Base-by-base conservation (phyloP, 768 basidiomycete genomes). In the Russula foetens region DNA sequence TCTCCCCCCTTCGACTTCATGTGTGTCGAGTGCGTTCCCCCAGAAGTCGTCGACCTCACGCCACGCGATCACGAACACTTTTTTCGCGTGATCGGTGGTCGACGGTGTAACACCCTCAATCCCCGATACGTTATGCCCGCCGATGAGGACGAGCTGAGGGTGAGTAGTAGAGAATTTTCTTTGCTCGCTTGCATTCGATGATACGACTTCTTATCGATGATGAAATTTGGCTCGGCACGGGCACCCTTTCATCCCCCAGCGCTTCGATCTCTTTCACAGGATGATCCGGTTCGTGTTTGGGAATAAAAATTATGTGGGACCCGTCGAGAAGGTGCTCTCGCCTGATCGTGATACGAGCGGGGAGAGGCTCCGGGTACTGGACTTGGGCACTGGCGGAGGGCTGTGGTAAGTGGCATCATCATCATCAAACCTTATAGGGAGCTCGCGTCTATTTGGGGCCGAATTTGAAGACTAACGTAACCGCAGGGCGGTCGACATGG, bases 381-480 rank as follows among this genome's bases (percentile, higher is more conserved):
- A 88, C 72, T 74, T 88, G 61, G 86, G 86, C 19, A 88, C 86
- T 1, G 86, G 86, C 24, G 78, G 78, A 4, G 86, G 86, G 5
- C 70, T 72, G 38, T 88, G 86, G 85, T 85, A 60, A 62, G 75
- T n/a, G 29, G 21, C n/a, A n/a, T n/a, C n/a, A n/a, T n/a, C n/a
- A n/a, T n/a, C n/a, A 56, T 60, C 35, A 26, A 60, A 39, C 45
- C 41, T 56, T 54, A 39, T 53, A 28, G 2, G 9, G 28, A 29
- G 38, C 49, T 29, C 35, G 35, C 35, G 46, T 56, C 24, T 39
- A n/a, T 23, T 24, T 24, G 8, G 45, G 17, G 39, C 39, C 21
- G 33, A 21, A 35, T 35, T 17, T 28, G 31, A 29, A 14, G 11
- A 23, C 31, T 55, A 21, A 46, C 53, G 35, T 43, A 29, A n/a